Conservation (phyloP, 805 yeast species). For the Blastobotrys parvus region DNA sequence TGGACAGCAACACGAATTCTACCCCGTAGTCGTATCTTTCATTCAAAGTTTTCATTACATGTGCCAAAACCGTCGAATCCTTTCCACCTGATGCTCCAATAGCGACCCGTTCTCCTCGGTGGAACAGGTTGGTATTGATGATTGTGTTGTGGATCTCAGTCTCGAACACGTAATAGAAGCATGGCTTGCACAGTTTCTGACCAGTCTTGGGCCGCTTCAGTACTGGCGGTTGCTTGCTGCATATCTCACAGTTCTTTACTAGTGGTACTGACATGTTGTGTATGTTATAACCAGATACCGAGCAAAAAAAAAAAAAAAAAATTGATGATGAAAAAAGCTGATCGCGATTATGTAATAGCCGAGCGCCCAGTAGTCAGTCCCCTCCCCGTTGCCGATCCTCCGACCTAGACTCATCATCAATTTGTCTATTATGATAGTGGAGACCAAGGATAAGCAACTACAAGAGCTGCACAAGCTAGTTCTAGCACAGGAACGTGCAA, state of each 20-base stretch:
- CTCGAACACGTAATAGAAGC: slow-evolving; percentile 87
- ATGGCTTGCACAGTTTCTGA: slow-evolving; percentile 80
- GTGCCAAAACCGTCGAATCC: slow-evolving; percentile 92
- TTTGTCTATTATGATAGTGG: too few species aligned
- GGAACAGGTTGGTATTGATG: slow-evolving; percentile 55
- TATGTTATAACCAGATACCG: background rate
- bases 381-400: too few species aligned
- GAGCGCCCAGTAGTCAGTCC: too few species aligned
- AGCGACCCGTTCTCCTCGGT: slow-evolving; percentile 80
- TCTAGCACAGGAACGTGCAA: too few species aligned
- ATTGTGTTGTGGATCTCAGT: slow-evolving; percentile 94
- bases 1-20: slow-evolving; percentile 70
- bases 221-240: slow-evolving; percentile 74
- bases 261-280: slow-evolving; percentile 3
- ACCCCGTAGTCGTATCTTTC: slow-evolving; percentile 85
- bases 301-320: too few species aligned
- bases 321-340: background rate
- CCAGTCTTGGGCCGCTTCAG: slow-evolving; percentile 88
- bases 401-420: too few species aligned
- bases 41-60: slow-evolving; percentile 75
- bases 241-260: slow-evolving; percentile 60
- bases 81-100: slow-evolving; percentile 99
- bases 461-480: too few species aligned
- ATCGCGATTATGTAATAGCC: background rate
- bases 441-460: too few species aligned